These are phyloP conservation scores for Vitis cinerea DNA, from an alignment of 164 flowering plant species.

Conservation along the genomic window DNA sequence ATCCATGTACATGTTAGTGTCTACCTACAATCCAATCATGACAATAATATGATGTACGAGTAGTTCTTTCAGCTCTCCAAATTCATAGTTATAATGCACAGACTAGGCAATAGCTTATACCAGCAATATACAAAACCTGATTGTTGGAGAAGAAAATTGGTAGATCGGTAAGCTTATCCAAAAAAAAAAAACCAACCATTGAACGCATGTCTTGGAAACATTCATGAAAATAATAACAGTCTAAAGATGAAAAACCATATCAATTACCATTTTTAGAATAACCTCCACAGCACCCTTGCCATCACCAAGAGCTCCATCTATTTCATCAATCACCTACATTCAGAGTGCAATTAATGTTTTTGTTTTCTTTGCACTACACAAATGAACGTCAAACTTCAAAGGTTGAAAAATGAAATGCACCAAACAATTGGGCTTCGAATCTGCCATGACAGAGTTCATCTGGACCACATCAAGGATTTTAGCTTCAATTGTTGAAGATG, in stretches of 20 bases:
- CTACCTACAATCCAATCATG: too few species aligned
- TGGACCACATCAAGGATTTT: conserved; percentile 92
- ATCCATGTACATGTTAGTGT: too few species aligned
- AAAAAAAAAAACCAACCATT: neutral
- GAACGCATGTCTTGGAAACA: neutral
- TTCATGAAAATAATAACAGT: neutral
- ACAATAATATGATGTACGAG: too few species aligned
- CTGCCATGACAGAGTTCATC: conserved; percentile 85
- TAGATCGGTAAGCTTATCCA: too few species aligned
- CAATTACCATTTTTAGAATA: too few species aligned
- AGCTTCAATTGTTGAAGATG: conserved; percentile 75
- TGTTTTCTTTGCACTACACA: neutral
- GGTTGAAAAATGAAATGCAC: conserved; percentile 36
- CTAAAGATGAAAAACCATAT: neutral
- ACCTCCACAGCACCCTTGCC: too few species aligned
- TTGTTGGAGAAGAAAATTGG: too few species aligned
- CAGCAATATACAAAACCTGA: too few species aligned
- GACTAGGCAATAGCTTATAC: too few species aligned
- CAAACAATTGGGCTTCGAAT: conserved; percentile 90
- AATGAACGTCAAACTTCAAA: neutral
- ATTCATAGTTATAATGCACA: too few species aligned
- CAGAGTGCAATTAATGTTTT: conserved; percentile 2
- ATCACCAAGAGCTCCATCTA: conserved; percentile 31
- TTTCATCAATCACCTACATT: conserved; percentile 90
- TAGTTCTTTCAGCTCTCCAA: too few species aligned